phyloP scores from a whole-genome alignment of 1,284 basidiomycete genomes.

The Boletellus sp. region DNA sequence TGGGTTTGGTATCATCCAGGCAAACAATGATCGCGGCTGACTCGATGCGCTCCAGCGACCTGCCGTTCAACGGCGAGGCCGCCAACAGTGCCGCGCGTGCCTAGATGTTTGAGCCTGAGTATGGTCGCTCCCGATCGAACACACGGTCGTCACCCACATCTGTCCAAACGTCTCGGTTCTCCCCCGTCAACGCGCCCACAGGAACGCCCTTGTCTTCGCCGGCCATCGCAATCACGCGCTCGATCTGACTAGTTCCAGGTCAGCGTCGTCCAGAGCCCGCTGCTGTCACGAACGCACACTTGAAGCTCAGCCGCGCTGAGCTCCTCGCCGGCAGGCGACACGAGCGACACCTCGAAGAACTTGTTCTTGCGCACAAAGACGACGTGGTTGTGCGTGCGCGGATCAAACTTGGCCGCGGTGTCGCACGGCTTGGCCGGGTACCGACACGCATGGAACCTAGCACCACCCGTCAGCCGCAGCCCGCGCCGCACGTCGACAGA shows the following conservation, averaged over 20 bases:
- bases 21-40: conserved; percentile 86
- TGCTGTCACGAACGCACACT: conserved; percentile 37
- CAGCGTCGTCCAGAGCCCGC: conserved; percentile 1
- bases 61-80: conserved; percentile 63
- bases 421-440: conserved; percentile 85
- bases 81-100: conserved; percentile 66
- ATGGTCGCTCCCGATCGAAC: background rate
- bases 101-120: conserved; percentile 25
- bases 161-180: conserved; percentile 90
- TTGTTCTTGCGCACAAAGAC: conserved; percentile 90
- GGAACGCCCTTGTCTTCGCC: conserved; percentile 56
- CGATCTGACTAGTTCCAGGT: conserved; percentile 60
- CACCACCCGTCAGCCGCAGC: conserved; percentile 2
- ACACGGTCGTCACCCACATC: conserved; percentile 45
- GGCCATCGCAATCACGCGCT: conserved; percentile 69
- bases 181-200: conserved; percentile 82
- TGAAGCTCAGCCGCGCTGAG: conserved; percentile 79
- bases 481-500: background rate
- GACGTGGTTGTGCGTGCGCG: conserved; percentile 78
- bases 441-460: conserved; percentile 84
- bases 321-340: conserved; percentile 57
- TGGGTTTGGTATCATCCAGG: conserved; percentile 78
- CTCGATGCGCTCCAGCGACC: conserved; percentile 77
- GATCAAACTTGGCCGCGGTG: conserved; percentile 80
- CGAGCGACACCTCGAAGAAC: conserved; percentile 80